These are phyloP conservation scores for Scenedesmus sp. DNA, from an alignment of 163 green algal species.

Conservation along the genomic window DNA sequence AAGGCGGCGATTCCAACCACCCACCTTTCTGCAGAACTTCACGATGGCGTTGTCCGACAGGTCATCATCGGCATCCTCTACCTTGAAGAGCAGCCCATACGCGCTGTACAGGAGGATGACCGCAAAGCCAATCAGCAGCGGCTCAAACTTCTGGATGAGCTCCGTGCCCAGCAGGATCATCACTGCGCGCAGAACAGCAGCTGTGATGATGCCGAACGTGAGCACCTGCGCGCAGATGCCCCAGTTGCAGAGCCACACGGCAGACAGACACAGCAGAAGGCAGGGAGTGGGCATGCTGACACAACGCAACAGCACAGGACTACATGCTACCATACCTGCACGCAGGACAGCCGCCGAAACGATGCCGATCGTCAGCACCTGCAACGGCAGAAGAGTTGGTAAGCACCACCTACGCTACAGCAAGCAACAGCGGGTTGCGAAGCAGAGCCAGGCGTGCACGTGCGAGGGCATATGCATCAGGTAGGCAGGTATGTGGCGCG, in stretches of 20 bases:
- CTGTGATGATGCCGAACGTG: conserved; percentile 89
- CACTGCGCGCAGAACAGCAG: conserved; percentile 89
- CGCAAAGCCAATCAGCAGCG: conserved; percentile 83
- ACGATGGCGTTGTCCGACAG: conserved; percentile 90
- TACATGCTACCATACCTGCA: neutral
- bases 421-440: neutral
- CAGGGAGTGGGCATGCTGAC: neutral
- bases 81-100: conserved; percentile 79
- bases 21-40: conserved; percentile 78
- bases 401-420: neutral
- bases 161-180: conserved; percentile 92
- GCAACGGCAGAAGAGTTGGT: neutral
- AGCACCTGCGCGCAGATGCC: conserved; percentile 71
- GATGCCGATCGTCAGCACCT: neutral
- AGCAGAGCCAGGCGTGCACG: neutral
- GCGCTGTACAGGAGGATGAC: conserved; percentile 90
- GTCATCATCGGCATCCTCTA: conserved; percentile 89
- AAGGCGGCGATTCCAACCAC: too few relatives aligned
- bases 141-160: conserved; percentile 78
- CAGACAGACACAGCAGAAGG: neutral
- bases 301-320: neutral
- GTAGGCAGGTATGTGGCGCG: too few relatives aligned
- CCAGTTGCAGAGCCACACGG: neutral
- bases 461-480: neutral
- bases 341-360: neutral